phyloP scores from a whole-genome alignment of 2,329 filamentous ascomycete genomes.

The Chrysosporium keratinophilum region DNA sequence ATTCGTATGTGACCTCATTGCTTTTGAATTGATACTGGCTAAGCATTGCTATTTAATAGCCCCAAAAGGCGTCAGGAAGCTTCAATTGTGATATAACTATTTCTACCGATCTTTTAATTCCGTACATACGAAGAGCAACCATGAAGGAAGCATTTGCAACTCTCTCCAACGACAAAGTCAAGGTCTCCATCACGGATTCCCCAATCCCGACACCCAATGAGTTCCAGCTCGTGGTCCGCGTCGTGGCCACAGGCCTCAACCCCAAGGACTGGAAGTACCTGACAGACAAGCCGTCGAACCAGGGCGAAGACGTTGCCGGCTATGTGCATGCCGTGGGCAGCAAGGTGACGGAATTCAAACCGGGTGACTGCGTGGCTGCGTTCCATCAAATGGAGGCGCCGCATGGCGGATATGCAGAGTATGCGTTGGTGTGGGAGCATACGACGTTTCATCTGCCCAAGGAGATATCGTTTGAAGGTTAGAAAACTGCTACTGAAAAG shows the following conservation, averaged over 20 bases:
- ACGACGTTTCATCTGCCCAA: slow-evolving; percentile 47
- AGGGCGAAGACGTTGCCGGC: slow-evolving; percentile 45
- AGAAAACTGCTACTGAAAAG: too few species aligned
- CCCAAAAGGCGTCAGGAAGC: too few species aligned
- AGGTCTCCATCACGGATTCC: slow-evolving; percentile 25
- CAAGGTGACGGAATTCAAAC: slow-evolving; percentile 44
- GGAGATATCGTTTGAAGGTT: slow-evolving; percentile 44
- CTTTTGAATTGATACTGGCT: too few species aligned
- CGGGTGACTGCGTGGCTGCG: slow-evolving; percentile 45
- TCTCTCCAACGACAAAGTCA: slow-evolving; percentile 29
- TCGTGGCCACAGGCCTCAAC: slow-evolving; percentile 36
- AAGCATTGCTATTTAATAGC: too few species aligned
- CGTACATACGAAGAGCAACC: background rate
- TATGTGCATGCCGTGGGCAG: slow-evolving; percentile 43
- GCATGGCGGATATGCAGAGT: slow-evolving; percentile 47
- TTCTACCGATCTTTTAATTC: background rate
- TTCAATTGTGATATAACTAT: background rate
- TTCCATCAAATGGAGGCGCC: slow-evolving; percentile 42
- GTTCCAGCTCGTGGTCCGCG: slow-evolving; percentile 32
- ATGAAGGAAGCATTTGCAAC: slow-evolving; percentile 37
- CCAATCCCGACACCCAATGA: slow-evolving; percentile 33
- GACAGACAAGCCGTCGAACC: slow-evolving; percentile 26
- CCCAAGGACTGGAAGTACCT: slow-evolving; percentile 42
- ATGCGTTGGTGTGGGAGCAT: slow-evolving; percentile 44
- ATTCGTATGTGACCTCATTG: too few species aligned